A percentile compares a stretch with the other conserved stretches of the same genome.
Conservation (phyloP, 179 eudicot genomes). For the Pouteria campechiana region DNA sequence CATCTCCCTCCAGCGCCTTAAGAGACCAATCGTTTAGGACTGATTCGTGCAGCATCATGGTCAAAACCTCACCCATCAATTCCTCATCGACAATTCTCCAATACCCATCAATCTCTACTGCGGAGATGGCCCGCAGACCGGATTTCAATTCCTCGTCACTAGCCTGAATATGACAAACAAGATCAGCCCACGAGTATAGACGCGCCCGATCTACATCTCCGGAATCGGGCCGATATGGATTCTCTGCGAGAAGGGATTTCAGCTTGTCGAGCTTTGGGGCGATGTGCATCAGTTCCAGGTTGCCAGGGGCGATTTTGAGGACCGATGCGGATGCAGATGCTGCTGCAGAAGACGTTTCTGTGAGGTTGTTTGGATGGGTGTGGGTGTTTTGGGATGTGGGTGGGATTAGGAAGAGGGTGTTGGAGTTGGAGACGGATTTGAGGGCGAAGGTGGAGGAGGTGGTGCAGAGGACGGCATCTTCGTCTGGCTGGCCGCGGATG, state of each 20-base stretch:
- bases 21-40: conserved; percentile 65
- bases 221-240: conserved; percentile 47
- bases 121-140: conserved; percentile 55
- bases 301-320: conserved; percentile 66
- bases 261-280: conserved; percentile 88
- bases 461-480: conserved; percentile 88
- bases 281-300: conserved; percentile 69
- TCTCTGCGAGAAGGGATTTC: conserved; percentile 46
- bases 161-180: conserved; percentile 59
- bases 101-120: conserved; percentile 69
- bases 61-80: conserved; percentile 48
- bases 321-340: conserved; percentile 37
- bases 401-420: conserved; percentile 74
- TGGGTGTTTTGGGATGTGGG: conserved; percentile 27
- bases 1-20: conserved; percentile 43
- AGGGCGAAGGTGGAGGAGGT: conserved; percentile 64
- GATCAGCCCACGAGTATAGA: conserved; percentile 74
- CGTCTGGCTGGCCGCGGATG: conserved; percentile 72
- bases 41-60: conserved; percentile 60
- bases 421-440: conserved; percentile 86
- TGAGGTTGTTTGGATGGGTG: conserved; percentile 21
- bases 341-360: conserved; percentile 15
- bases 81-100: conserved; percentile 74
- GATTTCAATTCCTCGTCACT: conserved; percentile 60
- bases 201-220: conserved; percentile 11